A percentile compares a stretch with the other conserved stretches of the same genome.
Conservation (phyloP, 805 yeast genomes). For the Starmerella tilneyi region DNA sequence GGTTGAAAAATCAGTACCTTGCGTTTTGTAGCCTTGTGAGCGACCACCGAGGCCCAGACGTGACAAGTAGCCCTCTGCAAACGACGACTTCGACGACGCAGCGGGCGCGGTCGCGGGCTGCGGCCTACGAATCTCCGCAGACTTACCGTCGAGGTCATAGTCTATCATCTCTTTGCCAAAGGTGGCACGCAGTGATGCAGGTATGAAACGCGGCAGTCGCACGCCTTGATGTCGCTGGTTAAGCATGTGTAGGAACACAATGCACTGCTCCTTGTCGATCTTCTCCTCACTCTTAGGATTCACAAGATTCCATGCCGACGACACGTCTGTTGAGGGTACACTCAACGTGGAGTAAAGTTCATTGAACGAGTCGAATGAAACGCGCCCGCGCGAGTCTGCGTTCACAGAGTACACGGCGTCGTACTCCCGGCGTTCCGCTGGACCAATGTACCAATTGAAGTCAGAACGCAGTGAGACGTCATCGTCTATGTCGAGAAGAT, state of each 20-base stretch:
- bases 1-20: slow-evolving; percentile 43
- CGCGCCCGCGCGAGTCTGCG: slow-evolving; percentile 69
- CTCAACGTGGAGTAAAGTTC: slow-evolving; percentile 58
- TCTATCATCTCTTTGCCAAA: slow-evolving; percentile 77
- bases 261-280: slow-evolving; percentile 85
- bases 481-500: slow-evolving; percentile 40
- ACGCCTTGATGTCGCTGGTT: slow-evolving; percentile 81
- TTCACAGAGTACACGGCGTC: slow-evolving; percentile 66
- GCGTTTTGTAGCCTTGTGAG: slow-evolving; percentile 36
- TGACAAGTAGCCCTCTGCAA: slow-evolving; percentile 30
- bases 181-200: slow-evolving; percentile 81
- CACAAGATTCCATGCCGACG: slow-evolving; percentile 89
- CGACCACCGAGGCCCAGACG: slow-evolving; percentile 36
- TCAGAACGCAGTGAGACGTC: slow-evolving; percentile 55
- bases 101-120: slow-evolving; percentile 3
- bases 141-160: slow-evolving; percentile 42
- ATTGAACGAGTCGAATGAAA: slow-evolving; percentile 59
- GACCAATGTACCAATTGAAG: slow-evolving; percentile 95
- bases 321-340: slow-evolving; percentile 74
- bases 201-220: slow-evolving; percentile 88
- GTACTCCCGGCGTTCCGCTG: slow-evolving; percentile 68
- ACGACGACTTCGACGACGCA: slow-evolving; percentile 18
- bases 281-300: slow-evolving; percentile 81
- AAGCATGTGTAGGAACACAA: slow-evolving; percentile 80
- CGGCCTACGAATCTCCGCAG: slow-evolving; percentile 35